Evolutionary conservation across 2,329 filamentous ascomycete species (phyloP).

Genomic region (Xylariales sp.): DNA sequence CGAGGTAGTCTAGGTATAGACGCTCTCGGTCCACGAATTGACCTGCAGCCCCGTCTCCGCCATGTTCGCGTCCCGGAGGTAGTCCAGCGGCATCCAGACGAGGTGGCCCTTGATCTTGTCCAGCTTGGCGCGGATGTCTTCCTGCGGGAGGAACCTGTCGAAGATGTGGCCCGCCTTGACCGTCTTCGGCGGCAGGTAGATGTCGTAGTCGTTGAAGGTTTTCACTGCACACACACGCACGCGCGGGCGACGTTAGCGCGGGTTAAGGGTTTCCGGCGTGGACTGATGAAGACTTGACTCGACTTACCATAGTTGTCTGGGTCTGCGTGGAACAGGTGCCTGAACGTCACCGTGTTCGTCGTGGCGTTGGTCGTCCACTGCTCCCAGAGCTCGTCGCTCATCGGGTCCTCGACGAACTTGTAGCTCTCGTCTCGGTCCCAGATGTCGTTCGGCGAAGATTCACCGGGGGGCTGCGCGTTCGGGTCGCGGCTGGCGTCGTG

Average conservation of each 20-base stretch:
- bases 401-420: slow-evolving; percentile 76
- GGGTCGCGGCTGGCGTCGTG: slow-evolving; percentile 74
- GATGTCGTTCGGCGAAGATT: slow-evolving; percentile 73
- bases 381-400: slow-evolving; percentile 73
- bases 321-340: slow-evolving; percentile 87
- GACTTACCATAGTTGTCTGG: slow-evolving; percentile 82
- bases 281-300: slow-evolving; percentile 41
- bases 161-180: slow-evolving; percentile 89
- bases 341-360: slow-evolving; percentile 78
- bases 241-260: slow-evolving; percentile 22
- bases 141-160: slow-evolving; percentile 78
- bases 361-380: slow-evolving; percentile 77
- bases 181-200: slow-evolving; percentile 75
- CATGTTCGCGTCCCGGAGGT: slow-evolving; percentile 86
- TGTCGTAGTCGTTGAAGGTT: slow-evolving; percentile 90
- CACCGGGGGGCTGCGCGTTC: slow-evolving; percentile 78
- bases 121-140: slow-evolving; percentile 79
- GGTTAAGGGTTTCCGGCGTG: not conserved
- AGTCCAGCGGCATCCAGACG: slow-evolving; percentile 95
- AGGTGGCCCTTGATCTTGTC: slow-evolving; percentile 87
- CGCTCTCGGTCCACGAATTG: slow-evolving; percentile 87
- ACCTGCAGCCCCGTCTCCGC: slow-evolving; percentile 88
- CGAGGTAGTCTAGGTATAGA: slow-evolving; percentile 70
- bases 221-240: slow-evolving; percentile 68
- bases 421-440: slow-evolving; percentile 69